Conservation (phyloP, 768 basidiomycete species). For the Coprinopsis cinerea region DNA sequence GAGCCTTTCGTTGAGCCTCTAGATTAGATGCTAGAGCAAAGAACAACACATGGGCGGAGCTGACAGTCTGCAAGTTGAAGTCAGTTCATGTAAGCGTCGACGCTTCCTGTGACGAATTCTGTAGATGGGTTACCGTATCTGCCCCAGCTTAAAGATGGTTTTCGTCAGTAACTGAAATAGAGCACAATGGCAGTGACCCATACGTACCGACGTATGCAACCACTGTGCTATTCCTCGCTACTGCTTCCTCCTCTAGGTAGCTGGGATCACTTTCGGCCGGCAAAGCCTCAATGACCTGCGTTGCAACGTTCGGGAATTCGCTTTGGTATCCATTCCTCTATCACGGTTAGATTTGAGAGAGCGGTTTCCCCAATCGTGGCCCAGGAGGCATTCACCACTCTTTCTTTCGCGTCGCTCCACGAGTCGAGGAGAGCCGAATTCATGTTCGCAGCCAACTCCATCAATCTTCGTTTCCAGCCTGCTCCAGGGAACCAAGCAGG, state of each 20-base stretch:
- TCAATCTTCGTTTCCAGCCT: constrained; percentile 18
- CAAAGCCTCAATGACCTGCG: constrained; percentile 4
- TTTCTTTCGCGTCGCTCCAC: background rate
- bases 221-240: background rate
- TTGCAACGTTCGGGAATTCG: constrained; percentile 1
- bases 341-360: background rate
- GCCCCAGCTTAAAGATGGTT: background rate
- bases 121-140: background rate
- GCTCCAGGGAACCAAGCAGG: constrained; percentile 35
- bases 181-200: background rate
- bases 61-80: background rate
- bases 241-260: background rate
- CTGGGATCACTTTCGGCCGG: constrained; percentile 1
- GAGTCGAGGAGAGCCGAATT: background rate
- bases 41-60: constrained; percentile 1
- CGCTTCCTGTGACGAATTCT: no score
- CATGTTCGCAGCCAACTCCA: constrained; percentile 9
- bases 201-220: constrained; percentile 1
- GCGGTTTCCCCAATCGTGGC: no score
- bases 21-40: constrained; percentile 33
- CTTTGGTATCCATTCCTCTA: background rate
- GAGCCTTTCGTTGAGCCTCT: constrained; percentile 28
- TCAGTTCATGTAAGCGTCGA: background rate
- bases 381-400: background rate
- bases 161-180: background rate